These are phyloP conservation scores for Aspergillus pseudonomiae DNA, from an alignment of 2,329 filamentous ascomycete genomes.

Conservation along the genomic window DNA sequence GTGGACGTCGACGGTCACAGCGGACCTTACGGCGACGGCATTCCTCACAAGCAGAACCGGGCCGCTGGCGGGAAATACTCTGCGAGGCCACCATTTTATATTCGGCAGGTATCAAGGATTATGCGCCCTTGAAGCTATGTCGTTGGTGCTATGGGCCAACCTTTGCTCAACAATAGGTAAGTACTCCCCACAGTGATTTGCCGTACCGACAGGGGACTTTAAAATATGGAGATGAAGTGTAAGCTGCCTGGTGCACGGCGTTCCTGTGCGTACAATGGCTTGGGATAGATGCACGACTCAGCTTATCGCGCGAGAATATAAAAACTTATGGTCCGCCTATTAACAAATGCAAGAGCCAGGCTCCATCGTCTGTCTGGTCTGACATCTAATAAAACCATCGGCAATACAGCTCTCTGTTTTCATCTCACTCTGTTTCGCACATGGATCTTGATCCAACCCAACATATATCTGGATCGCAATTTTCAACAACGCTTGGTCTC, in stretches of 20 bases:
- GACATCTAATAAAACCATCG: not conserved
- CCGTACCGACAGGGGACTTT: not conserved
- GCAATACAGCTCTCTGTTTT: not conserved
- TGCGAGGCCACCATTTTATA: slow-evolving; percentile 16
- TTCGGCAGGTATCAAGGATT: not conserved
- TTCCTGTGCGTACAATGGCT: not conserved
- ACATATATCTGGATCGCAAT: not conserved
- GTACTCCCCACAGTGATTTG: no score
- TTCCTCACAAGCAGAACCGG: slow-evolving; percentile 34
- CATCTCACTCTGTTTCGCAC: not conserved
- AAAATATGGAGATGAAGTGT: not conserved
- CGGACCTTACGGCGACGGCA: slow-evolving; percentile 34
- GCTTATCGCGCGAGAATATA: not conserved
- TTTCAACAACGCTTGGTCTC: no score
- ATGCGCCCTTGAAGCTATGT: not conserved
- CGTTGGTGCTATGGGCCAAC: not conserved
- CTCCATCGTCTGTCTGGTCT: not conserved
- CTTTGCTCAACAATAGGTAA: not conserved
- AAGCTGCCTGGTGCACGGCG: not conserved
- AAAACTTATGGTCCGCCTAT: not conserved
- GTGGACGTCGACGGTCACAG: slow-evolving; percentile 30
- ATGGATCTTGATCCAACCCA: not conserved
- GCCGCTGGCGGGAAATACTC: slow-evolving; percentile 28
- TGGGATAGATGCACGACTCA: not conserved
- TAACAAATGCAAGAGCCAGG: not conserved